These are phyloP conservation scores for Lithocarpus polystachyus DNA, from an alignment of 306 rosid genomes.

Conservation along the genomic window DNA sequence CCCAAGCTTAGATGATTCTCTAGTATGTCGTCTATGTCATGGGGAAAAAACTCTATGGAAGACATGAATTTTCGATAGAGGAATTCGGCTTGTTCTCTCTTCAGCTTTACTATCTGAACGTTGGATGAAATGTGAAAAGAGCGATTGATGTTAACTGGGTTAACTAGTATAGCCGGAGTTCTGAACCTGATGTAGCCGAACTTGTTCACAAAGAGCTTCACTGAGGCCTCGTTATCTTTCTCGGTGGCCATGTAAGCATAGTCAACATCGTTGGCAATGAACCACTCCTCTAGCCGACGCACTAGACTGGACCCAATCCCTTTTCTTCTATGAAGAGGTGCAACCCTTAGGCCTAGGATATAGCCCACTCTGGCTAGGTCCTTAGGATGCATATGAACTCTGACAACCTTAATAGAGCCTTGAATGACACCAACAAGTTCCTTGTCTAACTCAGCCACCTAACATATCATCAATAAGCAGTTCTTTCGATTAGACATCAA, in stretches of 20 bases:
- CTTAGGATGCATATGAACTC: constrained; percentile 46
- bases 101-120: constrained; percentile 52
- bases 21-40: constrained; percentile 61
- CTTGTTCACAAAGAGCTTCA: constrained; percentile 54
- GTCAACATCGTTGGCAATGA: constrained; percentile 64
- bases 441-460: constrained; percentile 74
- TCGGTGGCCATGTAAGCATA: constrained; percentile 80
- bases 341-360: constrained; percentile 72
- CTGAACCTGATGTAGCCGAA: constrained; percentile 63
- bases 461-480: not conserved
- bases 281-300: constrained; percentile 70
- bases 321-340: constrained; percentile 55
- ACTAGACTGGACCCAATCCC: constrained; percentile 72
- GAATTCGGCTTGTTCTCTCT: constrained; percentile 68
- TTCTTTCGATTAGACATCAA: constrained; percentile 3
- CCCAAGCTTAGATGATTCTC: constrained; percentile 75
- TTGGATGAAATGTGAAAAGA: constrained; percentile 36
- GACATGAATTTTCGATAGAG: constrained; percentile 69
- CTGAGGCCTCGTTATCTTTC: constrained; percentile 75
- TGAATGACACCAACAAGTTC: constrained; percentile 83
- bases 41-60: constrained; percentile 69
- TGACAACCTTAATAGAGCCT: constrained; percentile 76
- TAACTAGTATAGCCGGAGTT: constrained; percentile 66
- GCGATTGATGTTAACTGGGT: constrained; percentile 55
- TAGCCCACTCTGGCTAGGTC: constrained; percentile 71